A percentile compares a stretch with the other conserved stretches of the same genome.
Evolutionary conservation across 2,329 filamentous ascomycete genomes (phyloP).

Genomic region (Colletotrichum sp.): DNA sequence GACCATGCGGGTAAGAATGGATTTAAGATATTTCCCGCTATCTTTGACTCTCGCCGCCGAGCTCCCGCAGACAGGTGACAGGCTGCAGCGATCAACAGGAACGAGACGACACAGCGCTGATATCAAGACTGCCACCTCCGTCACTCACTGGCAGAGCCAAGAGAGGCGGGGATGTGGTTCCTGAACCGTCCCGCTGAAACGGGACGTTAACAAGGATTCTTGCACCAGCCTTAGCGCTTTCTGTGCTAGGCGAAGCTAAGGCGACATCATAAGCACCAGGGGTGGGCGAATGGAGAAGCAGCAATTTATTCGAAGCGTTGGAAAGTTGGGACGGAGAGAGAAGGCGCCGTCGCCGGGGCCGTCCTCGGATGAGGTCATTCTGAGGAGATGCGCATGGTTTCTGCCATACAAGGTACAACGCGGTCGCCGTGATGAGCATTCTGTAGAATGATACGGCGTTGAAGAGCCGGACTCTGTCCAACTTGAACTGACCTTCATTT

Average conservation of each 20-base stretch:
- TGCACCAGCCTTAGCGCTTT: slow-evolving; percentile 7
- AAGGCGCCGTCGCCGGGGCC: not conserved
- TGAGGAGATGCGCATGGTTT: not conserved
- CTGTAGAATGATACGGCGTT: not conserved
- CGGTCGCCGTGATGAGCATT: not conserved
- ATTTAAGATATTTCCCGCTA: not conserved
- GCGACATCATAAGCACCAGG: not conserved
- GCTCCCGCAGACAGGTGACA: not conserved
- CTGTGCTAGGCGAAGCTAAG: not conserved
- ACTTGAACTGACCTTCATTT: not conserved
- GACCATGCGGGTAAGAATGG: not conserved
- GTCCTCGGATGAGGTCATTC: slow-evolving; percentile 8
- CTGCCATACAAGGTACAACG: slow-evolving; percentile 5
- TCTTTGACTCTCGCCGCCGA: not conserved
- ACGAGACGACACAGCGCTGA: not conserved
- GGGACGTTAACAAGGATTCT: slow-evolving; percentile 1
- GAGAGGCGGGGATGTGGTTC: not conserved
- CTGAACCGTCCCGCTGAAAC: slow-evolving; percentile 20
- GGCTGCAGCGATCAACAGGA: not conserved
- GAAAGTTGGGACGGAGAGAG: slow-evolving; percentile 17
- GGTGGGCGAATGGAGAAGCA: slow-evolving; percentile 5
- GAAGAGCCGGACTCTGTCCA: not conserved
- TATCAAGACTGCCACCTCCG: not conserved
- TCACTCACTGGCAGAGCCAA: not conserved
- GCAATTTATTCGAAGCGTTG: slow-evolving; percentile 21